phyloP scores from a whole-genome alignment of 176 grass and related monocot genomes.

The Oropetium thomaeum region DNA sequence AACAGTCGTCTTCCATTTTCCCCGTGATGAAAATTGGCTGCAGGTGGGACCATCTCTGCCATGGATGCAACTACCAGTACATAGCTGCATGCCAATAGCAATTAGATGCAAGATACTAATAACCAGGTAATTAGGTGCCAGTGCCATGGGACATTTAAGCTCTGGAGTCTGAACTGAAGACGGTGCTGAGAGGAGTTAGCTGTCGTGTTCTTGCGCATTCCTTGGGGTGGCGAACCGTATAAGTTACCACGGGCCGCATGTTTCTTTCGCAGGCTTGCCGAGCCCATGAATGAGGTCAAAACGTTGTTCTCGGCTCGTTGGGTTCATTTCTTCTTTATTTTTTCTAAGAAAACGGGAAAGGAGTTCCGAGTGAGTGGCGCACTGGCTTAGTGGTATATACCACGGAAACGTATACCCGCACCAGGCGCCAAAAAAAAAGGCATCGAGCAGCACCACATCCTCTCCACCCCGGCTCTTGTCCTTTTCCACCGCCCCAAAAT shows the following conservation, averaged over 20 bases:
- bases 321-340: background rate
- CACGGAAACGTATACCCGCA: slow-evolving; percentile 26
- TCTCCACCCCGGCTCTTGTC: slow-evolving; percentile 20
- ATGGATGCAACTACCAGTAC: background rate
- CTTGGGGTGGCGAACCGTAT: background rate
- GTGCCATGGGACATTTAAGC: background rate
- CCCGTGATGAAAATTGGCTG: background rate
- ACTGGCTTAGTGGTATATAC: slow-evolving; percentile 10
- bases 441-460: slow-evolving; percentile 38
- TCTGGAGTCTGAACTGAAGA: background rate
- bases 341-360: background rate
- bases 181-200: background rate
- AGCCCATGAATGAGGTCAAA: too few species aligned
- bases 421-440: slow-evolving; percentile 53
- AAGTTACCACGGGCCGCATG: too few species aligned
- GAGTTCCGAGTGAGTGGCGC: background rate
- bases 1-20: background rate
- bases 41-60: background rate
- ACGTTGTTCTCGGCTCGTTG: background rate
- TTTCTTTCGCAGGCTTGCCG: too few species aligned
- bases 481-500: slow-evolving; percentile 9
- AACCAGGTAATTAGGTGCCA: background rate
- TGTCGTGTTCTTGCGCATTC: background rate
- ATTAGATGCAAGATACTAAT: background rate
- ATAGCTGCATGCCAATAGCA: background rate